phyloP scores from a whole-genome alignment of 495 filamentous ascomycete species.

The Hypoxylon lienhwacheense region DNA sequence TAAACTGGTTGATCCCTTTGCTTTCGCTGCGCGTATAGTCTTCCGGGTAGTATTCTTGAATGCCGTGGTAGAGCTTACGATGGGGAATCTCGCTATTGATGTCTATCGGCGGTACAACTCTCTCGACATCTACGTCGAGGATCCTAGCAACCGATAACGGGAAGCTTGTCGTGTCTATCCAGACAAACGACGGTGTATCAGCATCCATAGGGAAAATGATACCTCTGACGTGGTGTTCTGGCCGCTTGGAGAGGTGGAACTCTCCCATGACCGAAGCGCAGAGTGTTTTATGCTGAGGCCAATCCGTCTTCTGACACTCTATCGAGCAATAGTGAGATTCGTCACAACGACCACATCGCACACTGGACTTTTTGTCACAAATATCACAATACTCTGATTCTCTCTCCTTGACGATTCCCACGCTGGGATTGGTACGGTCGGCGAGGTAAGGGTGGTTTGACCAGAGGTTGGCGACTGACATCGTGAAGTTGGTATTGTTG shows the following conservation, averaged over 20 bases:
- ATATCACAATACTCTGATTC: not conserved
- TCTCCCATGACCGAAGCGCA: not conserved
- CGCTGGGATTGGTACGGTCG: not conserved
- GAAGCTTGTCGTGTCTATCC: not conserved
- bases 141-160: not conserved
- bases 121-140: not conserved
- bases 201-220: not conserved
- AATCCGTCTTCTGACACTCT: not conserved
- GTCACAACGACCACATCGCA: not conserved
- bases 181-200: not conserved
- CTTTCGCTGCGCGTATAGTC: not conserved
- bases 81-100: not conserved
- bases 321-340: not conserved
- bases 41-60: not conserved
- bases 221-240: not conserved
- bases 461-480: not conserved
- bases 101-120: not conserved
- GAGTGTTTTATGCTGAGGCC: not conserved
- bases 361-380: not conserved
- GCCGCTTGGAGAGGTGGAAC: not conserved
- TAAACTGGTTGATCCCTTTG: not conserved
- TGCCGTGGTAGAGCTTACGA: not conserved
- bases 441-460: not conserved
- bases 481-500: not conserved
- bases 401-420: not conserved